A percentile compares a stretch with the other conserved stretches of the same genome.
Evolutionary conservation across 176 grass and related monocot species (phyloP).

Genomic region (Juncus inflexus): DNA sequence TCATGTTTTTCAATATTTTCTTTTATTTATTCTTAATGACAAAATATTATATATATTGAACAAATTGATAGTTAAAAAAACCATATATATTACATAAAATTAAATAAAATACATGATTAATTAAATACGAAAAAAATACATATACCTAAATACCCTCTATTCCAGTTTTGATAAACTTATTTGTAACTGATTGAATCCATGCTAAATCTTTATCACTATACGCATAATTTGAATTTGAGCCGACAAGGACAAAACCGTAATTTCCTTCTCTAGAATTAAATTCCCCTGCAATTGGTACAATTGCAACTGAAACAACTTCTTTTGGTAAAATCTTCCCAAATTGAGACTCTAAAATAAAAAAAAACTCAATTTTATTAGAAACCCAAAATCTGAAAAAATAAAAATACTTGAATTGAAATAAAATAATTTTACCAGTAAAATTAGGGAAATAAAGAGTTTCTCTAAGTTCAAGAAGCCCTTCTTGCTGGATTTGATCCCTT

Average conservation of each 20-base stretch:
- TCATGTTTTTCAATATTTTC: no score
- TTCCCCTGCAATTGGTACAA: slow-evolving; percentile 43
- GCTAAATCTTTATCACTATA: slow-evolving; percentile 85
- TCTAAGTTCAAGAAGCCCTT: slow-evolving; percentile 46
- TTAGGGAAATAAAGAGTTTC: slow-evolving; percentile 60
- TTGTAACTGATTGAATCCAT: slow-evolving; percentile 79
- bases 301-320: slow-evolving; percentile 55
- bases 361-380: no score
- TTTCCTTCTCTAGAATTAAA: slow-evolving; percentile 34
- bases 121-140: no score
- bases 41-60: no score
- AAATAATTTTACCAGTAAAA: slow-evolving; percentile 37
- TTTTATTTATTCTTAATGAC: no score
- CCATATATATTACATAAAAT: no score
- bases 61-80: no score
- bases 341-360: slow-evolving; percentile 42
- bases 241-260: slow-evolving; percentile 65
- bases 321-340: slow-evolving; percentile 58
- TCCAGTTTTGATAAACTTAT: slow-evolving; percentile 44
- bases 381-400: slow-evolving; percentile 13
- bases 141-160: slow-evolving; percentile 27
- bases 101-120: no score
- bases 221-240: slow-evolving; percentile 78
- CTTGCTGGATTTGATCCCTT: slow-evolving; percentile 51
- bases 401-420: slow-evolving; percentile 6